Conservation (phyloP, 768 basidiomycete genomes). For the Leccinum uliginosum region DNA sequence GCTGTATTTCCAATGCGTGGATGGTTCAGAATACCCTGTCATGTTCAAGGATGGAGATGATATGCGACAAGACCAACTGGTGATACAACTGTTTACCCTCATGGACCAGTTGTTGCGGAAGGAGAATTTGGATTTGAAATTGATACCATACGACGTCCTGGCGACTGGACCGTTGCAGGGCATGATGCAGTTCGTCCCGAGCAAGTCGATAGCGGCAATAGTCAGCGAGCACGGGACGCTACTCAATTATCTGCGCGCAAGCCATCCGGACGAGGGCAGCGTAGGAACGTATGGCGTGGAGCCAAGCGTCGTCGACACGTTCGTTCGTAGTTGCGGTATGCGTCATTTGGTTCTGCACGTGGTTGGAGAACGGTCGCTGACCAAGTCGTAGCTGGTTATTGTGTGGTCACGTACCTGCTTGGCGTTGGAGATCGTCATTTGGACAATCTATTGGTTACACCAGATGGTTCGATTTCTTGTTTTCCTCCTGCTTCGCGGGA, state of each 20-base stretch:
- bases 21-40: slow-evolving; percentile 84
- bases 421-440: slow-evolving; percentile 97
- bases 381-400: slow-evolving; percentile 78
- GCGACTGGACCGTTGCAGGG: slow-evolving; percentile 91
- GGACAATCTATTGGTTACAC: slow-evolving; percentile 88
- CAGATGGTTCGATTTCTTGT: slow-evolving; percentile 61
- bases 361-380: slow-evolving; percentile 8
- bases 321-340: slow-evolving; percentile 91
- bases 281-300: slow-evolving; percentile 95
- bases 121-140: slow-evolving; percentile 90
- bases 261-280: slow-evolving; percentile 92
- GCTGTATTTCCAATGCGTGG: slow-evolving; percentile 82
- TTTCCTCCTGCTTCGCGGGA: background rate
- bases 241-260: slow-evolving; percentile 80
- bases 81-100: slow-evolving; percentile 96
- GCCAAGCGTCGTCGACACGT: slow-evolving; percentile 91
- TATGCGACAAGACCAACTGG: slow-evolving; percentile 96
- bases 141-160: slow-evolving; percentile 89
- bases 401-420: slow-evolving; percentile 92
- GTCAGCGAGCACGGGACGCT: slow-evolving; percentile 88
- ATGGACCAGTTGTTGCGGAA: slow-evolving; percentile 93
- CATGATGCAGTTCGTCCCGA: slow-evolving; percentile 94
- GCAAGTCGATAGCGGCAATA: slow-evolving; percentile 93
- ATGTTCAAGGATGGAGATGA: slow-evolving; percentile 99
- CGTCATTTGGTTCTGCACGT: slow-evolving; percentile 24